phyloP scores from a whole-genome alignment of 352 stramenopile genomes.

The Globisporangium viniferum region DNA sequence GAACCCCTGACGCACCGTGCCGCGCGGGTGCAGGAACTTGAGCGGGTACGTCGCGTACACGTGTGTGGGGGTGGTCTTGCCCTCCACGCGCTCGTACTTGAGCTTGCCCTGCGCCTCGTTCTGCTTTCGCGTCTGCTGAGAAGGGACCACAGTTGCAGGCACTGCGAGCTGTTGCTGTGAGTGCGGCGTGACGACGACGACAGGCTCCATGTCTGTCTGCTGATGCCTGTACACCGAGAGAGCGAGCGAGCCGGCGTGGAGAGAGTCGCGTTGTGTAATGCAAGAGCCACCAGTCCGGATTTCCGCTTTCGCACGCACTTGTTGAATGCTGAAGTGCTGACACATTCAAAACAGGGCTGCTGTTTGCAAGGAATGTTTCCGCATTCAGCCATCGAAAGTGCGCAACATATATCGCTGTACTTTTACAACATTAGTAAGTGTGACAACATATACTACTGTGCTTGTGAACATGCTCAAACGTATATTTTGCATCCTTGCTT shows the following conservation, averaged over 20 bases:
- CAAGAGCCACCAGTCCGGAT: background rate
- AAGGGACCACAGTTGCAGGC: background rate
- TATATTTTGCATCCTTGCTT: background rate
- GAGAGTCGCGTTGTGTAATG: background rate
- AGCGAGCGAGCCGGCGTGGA: background rate
- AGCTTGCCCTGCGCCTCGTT: conserved; percentile 40
- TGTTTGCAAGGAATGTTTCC: background rate
- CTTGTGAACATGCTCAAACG: background rate
- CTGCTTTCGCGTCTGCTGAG: conserved; percentile 1
- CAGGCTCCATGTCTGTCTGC: background rate
- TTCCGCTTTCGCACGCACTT: background rate
- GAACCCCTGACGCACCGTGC: conserved; percentile 52
- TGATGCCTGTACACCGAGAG: background rate
- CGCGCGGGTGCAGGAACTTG: conserved; percentile 82
- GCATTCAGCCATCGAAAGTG: background rate
- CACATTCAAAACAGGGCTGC: background rate
- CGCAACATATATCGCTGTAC: background rate
- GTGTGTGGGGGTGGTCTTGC: conserved; percentile 57
- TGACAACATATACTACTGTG: background rate
- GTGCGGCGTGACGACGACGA: conserved; percentile 1
- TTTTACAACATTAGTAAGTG: too few relatives aligned
- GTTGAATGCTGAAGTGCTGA: background rate
- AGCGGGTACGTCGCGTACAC: conserved; percentile 84
- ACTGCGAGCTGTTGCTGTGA: background rate
- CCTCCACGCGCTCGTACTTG: conserved; percentile 69